Conservation (phyloP, 1,284 basidiomycete species). For the Ustilago cynodontis region DNA sequence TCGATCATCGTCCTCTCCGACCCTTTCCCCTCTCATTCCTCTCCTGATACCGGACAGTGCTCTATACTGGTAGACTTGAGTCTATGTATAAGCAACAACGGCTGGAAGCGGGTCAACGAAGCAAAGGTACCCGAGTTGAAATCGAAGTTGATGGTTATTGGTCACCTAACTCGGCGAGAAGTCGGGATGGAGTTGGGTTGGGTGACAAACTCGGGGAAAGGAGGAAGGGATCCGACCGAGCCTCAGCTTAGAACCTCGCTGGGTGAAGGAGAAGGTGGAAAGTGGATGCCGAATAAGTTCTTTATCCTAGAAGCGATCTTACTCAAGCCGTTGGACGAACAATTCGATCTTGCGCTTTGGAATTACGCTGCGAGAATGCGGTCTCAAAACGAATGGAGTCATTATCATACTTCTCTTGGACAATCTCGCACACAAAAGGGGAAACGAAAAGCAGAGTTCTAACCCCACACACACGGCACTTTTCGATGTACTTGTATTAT, state of each 20-base stretch:
- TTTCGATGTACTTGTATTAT: conserved; percentile 3
- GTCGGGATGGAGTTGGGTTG: conserved; percentile 8
- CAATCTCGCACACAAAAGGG: conserved; percentile 7
- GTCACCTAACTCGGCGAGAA: conserved; percentile 6
- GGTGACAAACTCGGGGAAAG: not conserved
- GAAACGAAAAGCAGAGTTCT: conserved; percentile 28
- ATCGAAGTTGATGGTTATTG: conserved; percentile 31
- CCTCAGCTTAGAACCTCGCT: not conserved
- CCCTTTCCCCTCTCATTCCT: not conserved
- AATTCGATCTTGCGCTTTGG: conserved; percentile 40
- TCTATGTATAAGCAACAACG: conserved; percentile 16
- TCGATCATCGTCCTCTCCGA: conserved; percentile 28
- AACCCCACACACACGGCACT: not conserved
- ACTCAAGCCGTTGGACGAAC: conserved; percentile 13
- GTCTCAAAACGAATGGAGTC: conserved; percentile 25
- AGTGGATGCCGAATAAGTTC: conserved; percentile 17
- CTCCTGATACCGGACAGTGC: no score
- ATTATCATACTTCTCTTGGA: not conserved
- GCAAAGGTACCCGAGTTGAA: conserved; percentile 26
- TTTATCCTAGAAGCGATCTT: conserved; percentile 40
- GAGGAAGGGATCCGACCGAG: not conserved
- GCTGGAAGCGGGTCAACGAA: not conserved
- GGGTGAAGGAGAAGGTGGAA: not conserved
- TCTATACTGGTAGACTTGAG: conserved; percentile 36
- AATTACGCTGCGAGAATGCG: conserved; percentile 27